Conservation (phyloP, 495 filamentous ascomycete species). For the Echria macrotheca region DNA sequence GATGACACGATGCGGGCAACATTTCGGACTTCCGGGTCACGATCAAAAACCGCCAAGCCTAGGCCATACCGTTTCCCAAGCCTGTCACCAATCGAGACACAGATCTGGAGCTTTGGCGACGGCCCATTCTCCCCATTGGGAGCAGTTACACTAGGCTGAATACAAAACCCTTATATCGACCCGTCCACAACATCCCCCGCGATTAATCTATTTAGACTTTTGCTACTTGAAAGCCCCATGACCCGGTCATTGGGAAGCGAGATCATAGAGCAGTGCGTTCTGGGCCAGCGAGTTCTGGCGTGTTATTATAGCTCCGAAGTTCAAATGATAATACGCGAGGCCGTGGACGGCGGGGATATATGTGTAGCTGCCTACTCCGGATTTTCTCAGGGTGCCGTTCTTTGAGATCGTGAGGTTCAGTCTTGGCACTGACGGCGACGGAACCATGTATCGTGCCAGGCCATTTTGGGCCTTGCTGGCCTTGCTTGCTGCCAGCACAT, state of each 20-base stretch:
- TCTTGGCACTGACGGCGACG: background rate
- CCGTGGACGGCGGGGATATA: background rate
- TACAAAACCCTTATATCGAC: slow-evolving; percentile 9
- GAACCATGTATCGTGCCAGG: slow-evolving; percentile 1
- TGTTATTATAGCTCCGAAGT: background rate
- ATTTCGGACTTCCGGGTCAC: slow-evolving; percentile 5
- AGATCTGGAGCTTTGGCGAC: background rate
- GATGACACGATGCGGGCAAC: slow-evolving; percentile 3
- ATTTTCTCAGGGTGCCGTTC: background rate
- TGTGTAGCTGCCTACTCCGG: slow-evolving; percentile 6
- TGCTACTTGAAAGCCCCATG: background rate
- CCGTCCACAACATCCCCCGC: slow-evolving; percentile 4
- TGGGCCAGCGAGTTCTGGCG: background rate
- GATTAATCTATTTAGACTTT: slow-evolving; percentile 10
- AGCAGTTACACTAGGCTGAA: slow-evolving; percentile 8
- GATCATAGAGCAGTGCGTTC: background rate
- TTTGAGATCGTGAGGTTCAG: background rate
- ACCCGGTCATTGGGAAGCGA: slow-evolving; percentile 16
- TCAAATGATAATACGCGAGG: background rate
- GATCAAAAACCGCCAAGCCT: background rate
- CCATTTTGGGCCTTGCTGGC: slow-evolving; percentile 6
- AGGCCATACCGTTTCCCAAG: background rate
- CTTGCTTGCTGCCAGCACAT: background rate
- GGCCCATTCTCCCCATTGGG: slow-evolving; percentile 1
- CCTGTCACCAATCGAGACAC: background rate